Conservation (phyloP, 345 rosid species). For the Microthlaspi erraticum region DNA sequence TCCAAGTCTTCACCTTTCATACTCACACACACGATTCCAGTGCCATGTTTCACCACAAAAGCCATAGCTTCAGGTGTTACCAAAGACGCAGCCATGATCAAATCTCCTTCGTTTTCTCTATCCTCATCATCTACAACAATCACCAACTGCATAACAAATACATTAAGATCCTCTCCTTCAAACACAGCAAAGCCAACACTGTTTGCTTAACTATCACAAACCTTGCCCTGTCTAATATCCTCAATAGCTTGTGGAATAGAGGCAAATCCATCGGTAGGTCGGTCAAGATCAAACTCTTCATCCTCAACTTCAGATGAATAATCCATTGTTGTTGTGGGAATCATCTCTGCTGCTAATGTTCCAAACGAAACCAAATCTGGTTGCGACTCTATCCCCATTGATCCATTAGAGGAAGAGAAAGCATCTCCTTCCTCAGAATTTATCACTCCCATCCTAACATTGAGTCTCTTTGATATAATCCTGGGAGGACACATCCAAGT, state of each 20-base stretch:
- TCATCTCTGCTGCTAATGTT: conserved; percentile 57
- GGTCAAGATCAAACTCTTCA: conserved; percentile 72
- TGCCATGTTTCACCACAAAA: conserved; percentile 83
- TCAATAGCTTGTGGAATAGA: conserved; percentile 77
- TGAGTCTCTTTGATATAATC: conserved; percentile 20
- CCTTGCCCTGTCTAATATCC: conserved; percentile 81
- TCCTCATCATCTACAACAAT: conserved; percentile 95
- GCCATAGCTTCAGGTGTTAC: conserved; percentile 91
- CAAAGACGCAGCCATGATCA: conserved; percentile 82
- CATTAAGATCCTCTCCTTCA: neutral
- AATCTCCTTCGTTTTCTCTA: conserved; percentile 93
- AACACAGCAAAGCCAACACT: conserved; percentile 24
- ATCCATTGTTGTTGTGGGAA: conserved; percentile 43
- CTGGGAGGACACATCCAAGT: conserved; percentile 21
- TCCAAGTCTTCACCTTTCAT: conserved; percentile 81
- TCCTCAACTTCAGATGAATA: conserved; percentile 38
- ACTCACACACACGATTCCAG: conserved; percentile 94
- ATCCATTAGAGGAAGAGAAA: conserved; percentile 48
- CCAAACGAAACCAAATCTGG: conserved; percentile 55
- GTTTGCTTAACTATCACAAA: conserved; percentile 24
- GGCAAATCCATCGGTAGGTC: conserved; percentile 66
- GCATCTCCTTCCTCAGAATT: conserved; percentile 58
- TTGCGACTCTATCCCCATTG: conserved; percentile 49
- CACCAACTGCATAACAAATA: conserved; percentile 53
- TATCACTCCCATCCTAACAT: conserved; percentile 50